Base-by-base conservation (phyloP, 768 basidiomycete species). In the Termitomyces sp. region DNA sequence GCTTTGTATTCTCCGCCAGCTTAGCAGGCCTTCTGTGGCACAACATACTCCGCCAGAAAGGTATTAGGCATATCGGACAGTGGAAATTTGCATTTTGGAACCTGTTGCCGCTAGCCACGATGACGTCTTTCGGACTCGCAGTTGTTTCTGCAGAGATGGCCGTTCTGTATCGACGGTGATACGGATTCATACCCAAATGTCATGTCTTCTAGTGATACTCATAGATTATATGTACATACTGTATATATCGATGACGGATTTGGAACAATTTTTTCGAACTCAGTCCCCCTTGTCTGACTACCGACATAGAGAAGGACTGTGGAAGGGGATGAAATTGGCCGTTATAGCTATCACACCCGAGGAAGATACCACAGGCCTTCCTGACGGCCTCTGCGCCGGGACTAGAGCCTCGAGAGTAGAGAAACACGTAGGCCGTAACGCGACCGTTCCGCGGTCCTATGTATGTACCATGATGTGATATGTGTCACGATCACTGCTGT, bases 11-110 rank as follows among this genome's bases (percentile, higher is more conserved):
- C 68, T 88, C 89, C 3, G 92, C 92, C 0, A 92, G 89, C 55
- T 81, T 97, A n/a, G 94, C 94, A 0, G 95, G 94, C 0, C 74
- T 98, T 41, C 76, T 98, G 22, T 98, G 95, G 95, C 73, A 79
- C 24, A 68, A 74, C 8, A 92, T 96, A 57, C 72, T 96, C 50
- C 64, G 65, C 56, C 86, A 91, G 67, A 96, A 93, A 70, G 81
- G 79, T 0, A 86, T 93, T 42, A 62, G 62, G 3, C 22, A 58
- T 48, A 78, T 97, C 20, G 76, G 64, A 22, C 84, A 85, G 61
- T 52, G 68, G 59, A 77, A 81, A 34, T 97, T 97, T 73, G 85
- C 88, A 0, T 73, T 74, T 54, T 85, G 90, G 83, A 95, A 95
- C 64, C 59, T 79, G 5, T 61, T 88, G 4, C 88, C 90, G 0